These are phyloP conservation scores for Pezicula neosporulosa DNA, from an alignment of 2,329 filamentous ascomycete genomes.

Conservation along the genomic window DNA sequence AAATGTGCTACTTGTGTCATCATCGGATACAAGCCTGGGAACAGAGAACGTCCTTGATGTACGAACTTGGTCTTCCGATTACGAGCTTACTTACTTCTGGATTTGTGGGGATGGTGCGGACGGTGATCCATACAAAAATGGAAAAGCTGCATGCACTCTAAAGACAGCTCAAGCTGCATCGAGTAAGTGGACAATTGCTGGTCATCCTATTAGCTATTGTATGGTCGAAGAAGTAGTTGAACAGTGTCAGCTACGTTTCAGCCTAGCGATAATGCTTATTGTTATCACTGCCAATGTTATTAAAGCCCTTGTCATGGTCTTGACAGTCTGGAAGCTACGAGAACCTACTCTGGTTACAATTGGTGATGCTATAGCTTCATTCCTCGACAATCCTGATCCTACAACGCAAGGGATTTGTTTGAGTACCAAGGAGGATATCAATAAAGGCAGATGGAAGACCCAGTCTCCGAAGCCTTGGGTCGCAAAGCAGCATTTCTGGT, in stretches of 20 bases:
- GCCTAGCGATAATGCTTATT: constrained; percentile 8
- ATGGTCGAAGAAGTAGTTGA: constrained; percentile 3
- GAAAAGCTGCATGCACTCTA: not conserved
- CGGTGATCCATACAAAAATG: not conserved
- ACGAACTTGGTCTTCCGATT: no score
- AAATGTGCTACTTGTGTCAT: constrained; percentile 5
- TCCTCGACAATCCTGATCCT: constrained; percentile 25
- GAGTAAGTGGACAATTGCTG: not conserved
- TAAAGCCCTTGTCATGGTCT: constrained; percentile 4
- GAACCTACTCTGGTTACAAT: constrained; percentile 23
- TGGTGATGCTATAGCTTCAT: constrained; percentile 31
- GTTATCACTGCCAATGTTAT: constrained; percentile 4
- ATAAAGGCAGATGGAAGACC: not conserved
- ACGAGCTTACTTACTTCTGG: constrained; percentile 2
- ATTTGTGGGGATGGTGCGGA: constrained; percentile 3
- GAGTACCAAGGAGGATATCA: constrained; percentile 11
- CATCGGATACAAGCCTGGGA: not conserved
- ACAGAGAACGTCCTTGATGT: no score
- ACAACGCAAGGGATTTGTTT: constrained; percentile 23
- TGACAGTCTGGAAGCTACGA: constrained; percentile 3
- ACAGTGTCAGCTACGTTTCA: constrained; percentile 6
- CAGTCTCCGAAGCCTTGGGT: constrained; percentile 2
- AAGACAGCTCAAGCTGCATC: not conserved
- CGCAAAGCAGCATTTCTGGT: constrained; percentile 7
- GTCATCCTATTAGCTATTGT: constrained; percentile 5